Evolutionary conservation across 345 rosid species (phyloP).

Genomic region (Lumnitzera racemosa): DNA sequence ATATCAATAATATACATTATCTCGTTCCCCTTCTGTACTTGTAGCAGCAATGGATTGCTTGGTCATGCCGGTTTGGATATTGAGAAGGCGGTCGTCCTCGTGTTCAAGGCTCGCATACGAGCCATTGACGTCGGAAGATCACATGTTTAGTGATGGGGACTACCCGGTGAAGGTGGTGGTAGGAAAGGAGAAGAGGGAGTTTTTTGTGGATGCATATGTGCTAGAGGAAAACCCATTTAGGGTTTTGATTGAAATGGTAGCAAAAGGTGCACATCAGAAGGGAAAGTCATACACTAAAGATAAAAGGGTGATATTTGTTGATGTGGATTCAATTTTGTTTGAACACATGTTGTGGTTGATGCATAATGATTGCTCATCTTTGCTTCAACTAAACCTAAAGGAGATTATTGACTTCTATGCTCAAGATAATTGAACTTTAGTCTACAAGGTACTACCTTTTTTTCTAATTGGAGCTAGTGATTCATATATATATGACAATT

Average conservation of each 20-base stretch:
- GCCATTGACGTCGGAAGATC: conserved; percentile 17
- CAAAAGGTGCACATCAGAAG: background rate
- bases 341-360: conserved; percentile 91
- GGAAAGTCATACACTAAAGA: conserved; percentile 8
- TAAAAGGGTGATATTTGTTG: conserved; percentile 40
- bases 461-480: no score
- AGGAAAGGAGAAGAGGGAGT: conserved; percentile 71
- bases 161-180: conserved; percentile 55
- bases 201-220: conserved; percentile 54
- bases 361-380: conserved; percentile 58
- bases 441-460: background rate
- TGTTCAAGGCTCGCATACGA: conserved; percentile 37
- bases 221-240: conserved; percentile 63
- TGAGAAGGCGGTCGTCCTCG: conserved; percentile 27
- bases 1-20: background rate
- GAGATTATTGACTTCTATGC: conserved; percentile 80
- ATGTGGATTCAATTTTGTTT: conserved; percentile 72
- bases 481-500: no score
- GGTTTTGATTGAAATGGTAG: conserved; percentile 35
- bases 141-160: conserved; percentile 9
- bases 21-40: background rate
- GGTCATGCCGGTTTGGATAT: conserved; percentile 41
- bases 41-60: conserved; percentile 45
- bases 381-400: conserved; percentile 58
- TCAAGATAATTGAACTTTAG: conserved; percentile 33